These are phyloP conservation scores for Entonaema liquescens DNA, from an alignment of 495 filamentous ascomycete genomes.

Conservation along the genomic window DNA sequence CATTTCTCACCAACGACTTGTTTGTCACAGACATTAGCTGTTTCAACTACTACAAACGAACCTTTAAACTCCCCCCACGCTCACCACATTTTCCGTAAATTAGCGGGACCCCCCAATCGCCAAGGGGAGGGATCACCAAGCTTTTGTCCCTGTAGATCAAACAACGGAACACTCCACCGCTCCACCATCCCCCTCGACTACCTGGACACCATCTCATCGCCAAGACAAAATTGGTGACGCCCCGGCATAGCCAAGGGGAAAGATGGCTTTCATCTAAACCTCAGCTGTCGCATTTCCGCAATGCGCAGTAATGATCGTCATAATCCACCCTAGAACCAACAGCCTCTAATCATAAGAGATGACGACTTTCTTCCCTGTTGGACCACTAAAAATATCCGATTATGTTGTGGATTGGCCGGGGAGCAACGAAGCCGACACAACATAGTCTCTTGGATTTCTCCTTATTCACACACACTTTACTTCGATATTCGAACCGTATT, in stretches of 20 bases:
- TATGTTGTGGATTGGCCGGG: constrained; percentile 18
- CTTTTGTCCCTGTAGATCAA: constrained; percentile 36
- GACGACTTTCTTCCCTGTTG: constrained; percentile 11
- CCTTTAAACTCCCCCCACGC: constrained; percentile 28
- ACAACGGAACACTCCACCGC: constrained; percentile 24
- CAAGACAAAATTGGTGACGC: constrained; percentile 16
- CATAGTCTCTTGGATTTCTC: constrained; percentile 6
- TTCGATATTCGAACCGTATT: neutral
- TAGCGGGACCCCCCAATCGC: constrained; percentile 1
- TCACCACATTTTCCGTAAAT: constrained; percentile 7
- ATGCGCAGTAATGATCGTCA: constrained; percentile 28
- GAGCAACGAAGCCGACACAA: constrained; percentile 18
- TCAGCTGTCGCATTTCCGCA: constrained; percentile 28
- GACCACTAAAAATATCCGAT: constrained; percentile 12
- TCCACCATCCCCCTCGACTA: neutral
- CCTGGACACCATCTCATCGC: constrained; percentile 27
- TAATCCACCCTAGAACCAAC: constrained; percentile 21
- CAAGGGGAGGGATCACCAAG: constrained; percentile 23
- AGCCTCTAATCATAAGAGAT: constrained; percentile 23
- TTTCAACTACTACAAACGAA: constrained; percentile 31
- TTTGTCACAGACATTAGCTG: constrained; percentile 25
- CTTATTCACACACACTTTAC: neutral
- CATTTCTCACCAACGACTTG: neutral
- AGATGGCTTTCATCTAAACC: constrained; percentile 24
- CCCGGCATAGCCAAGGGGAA: neutral